Evolutionary conservation across 2,329 filamentous ascomycete species (phyloP), one percentile per base, ranked within the genome.

Genomic region (Botryotinia calthae): DNA sequence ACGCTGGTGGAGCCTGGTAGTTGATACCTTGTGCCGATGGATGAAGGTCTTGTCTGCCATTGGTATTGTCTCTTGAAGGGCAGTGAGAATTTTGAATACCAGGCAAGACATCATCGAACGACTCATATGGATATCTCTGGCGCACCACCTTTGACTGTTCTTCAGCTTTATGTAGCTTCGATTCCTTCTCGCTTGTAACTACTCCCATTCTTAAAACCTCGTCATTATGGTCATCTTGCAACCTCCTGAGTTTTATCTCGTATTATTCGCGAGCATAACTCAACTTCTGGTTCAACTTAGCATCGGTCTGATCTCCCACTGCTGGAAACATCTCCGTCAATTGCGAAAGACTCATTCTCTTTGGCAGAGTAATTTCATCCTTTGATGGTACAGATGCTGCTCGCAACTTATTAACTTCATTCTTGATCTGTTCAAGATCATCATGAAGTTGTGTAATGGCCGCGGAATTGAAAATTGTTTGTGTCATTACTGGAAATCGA

Each of bases 371-470:
- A 12, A 58, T 31, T 58, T 68, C 48, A 44, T 68, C 48, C 28
- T 58, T 42, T 7, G 34, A 56, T 40, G 6, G 34, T 2, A 25
- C 51, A 37, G 20, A 34, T 54, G 5, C 28, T 69, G 66, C 66
- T 69, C n/a, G 18, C 14, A 18, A 14, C 40, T 12, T 40, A 31
- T 69, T 37, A 6, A 58, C 31, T 37, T 64, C 22, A 20, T 18
- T 64, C 31, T 71, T 71, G 40, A 22, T 28, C 48, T 71, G 22
- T n/a, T 71, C 68, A n/a, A 71, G 44, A 18, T 71, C 68, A 28
- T 51, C 68, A 28, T 71, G 58, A 31, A 71, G 58, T 31, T 63
- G 58, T 51, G 42, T 31, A 20, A 71, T 51, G 9, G 58, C 58
- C n/a, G 22, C 58, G n/a, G 34, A 18, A 46, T 71, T 71, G 59